Evolutionary conservation across 2,329 filamentous ascomycete species (phyloP), one percentile per base, ranked within the genome.

Genomic region (Fusarium begoniae): DNA sequence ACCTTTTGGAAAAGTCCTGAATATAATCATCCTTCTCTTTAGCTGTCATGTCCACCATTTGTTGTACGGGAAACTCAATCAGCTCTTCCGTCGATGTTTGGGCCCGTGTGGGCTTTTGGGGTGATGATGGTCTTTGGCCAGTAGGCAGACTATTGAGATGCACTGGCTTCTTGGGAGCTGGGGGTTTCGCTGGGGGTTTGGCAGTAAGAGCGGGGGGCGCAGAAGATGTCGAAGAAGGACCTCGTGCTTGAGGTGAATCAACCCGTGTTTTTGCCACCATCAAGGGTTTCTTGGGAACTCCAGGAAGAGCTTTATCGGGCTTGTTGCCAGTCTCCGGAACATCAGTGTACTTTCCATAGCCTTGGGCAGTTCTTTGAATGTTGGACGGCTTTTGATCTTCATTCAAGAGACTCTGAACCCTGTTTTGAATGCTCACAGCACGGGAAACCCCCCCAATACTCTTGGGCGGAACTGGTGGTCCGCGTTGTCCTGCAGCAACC

Each of bases 361-460:
- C 96, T 73, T 95, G 92, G 2, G 95, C 95, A 2, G 94, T 98
- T 56, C 87, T 84, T 74, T 91, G 90, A 35, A 90, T 88, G 20
- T 85, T 83, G 3, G 87, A 80, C 2, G 87, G 83, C 73, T 87
- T 90, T 76, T 90, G 90, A 45, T 92, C 94, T 78, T 98, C 95
- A 69, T 91, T 92, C 22, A 99, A 85, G 56, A 98, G 86, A 56
- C 90, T 94, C 84, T 97, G 94, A 62, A 99, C 94, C 73, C 96
- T 92, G 79, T 94, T 95, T 81, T 98, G 95, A 77, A 99, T 99
- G 32, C 92, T 93, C n/a, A 91, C 89, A 24, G 95, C 94, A 47
- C 91, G 87, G 20, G 90, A 90, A 7, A 89, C 83, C 54, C 87
- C 86, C n/a, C 87, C 89, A 79, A 88, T 88, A 78, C 83, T 88